Evolutionary conservation across 2,329 filamentous ascomycete genomes (phyloP), one percentile per base, ranked within the genome.

Genomic region (Cladosporium sp.): DNA sequence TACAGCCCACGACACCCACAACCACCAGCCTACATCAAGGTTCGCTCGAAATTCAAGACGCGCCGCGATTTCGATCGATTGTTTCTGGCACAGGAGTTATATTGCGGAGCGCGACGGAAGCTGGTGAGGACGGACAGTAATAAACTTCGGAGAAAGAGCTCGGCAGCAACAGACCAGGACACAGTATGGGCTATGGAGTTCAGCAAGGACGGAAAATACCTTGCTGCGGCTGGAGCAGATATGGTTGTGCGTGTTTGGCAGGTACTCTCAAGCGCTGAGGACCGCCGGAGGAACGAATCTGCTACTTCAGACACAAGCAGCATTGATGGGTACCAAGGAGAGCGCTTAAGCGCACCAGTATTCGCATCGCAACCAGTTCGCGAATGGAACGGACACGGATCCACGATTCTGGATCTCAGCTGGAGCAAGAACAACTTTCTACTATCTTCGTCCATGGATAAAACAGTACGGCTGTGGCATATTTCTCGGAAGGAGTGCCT

Each of bases 371-470:
- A 91, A 72, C 91, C 93, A 0, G 77, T 91, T 11, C 86, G 89
- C 64, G 91, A 97, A 74, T 97, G 95, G 69, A 81, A 85, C 63
- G 93, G 93, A 5, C 95, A 99, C 75, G 89, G 87, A 0, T 89
- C 90, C 18, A 93, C 96, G 70, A 88, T 99, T 6, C 80, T 99
- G 69, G 94, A 97, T 75, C 78, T 99, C 66, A 96, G 92, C 76
- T 99, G 95, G 95, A 98, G 94, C 81, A 99, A 98, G 83, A 99
- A 99, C 79, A 97, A 96, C 76, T 99, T 99, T 71, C 79, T 99
- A 30, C 83, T 99, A 18, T 97, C 94, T 3, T 96, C 93, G 0
- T 97, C 93, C 0, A 97, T 98, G 93, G 95, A 99, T 76, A 97
- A 97, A 81, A 97, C 93, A 0, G 95, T 99, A 14, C 87, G 92